phyloP scores from a whole-genome alignment of 148 eudicot species.

The Nepenthes gracilis region DNA sequence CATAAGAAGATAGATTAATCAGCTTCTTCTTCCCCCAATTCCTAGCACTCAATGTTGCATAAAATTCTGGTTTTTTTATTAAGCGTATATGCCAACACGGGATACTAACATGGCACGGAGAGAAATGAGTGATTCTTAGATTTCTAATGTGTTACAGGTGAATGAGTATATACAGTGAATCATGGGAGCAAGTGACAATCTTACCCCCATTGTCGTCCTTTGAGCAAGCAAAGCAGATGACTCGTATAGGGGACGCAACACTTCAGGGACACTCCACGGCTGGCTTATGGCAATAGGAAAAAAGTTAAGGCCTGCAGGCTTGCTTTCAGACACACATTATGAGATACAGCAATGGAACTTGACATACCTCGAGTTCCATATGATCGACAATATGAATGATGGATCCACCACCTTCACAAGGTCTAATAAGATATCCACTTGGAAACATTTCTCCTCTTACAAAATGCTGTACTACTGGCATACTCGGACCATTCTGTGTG shows the following conservation, averaged over 20 bases:
- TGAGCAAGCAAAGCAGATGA: constrained; percentile 85
- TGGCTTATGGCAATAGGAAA: constrained; percentile 12
- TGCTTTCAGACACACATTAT: background rate
- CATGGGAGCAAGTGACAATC: background rate
- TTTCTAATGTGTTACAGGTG: too few relatives aligned
- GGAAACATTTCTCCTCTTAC: constrained; percentile 78
- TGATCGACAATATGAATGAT: constrained; percentile 86
- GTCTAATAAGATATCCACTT: constrained; percentile 85
- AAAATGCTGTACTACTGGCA: constrained; percentile 71
- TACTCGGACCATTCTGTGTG: constrained; percentile 86
- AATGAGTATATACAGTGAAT: too few relatives aligned
- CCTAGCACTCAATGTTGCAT: too few relatives aligned
- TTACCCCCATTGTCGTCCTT: constrained; percentile 80
- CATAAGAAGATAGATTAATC: background rate
- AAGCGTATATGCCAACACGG: too few relatives aligned
- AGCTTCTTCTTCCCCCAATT: background rate
- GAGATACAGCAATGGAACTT: background rate
- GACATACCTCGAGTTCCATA: constrained; percentile 65
- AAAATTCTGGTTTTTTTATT: too few relatives aligned
- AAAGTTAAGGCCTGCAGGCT: background rate
- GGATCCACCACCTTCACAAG: constrained; percentile 93
- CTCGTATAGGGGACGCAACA: constrained; percentile 79
- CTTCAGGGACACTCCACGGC: constrained; percentile 98
- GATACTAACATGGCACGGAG: too few relatives aligned
- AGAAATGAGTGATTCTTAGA: too few relatives aligned